Base-by-base conservation (phyloP, 78 protist genomes). In the Planoprotostelium fungivorum region DNA sequence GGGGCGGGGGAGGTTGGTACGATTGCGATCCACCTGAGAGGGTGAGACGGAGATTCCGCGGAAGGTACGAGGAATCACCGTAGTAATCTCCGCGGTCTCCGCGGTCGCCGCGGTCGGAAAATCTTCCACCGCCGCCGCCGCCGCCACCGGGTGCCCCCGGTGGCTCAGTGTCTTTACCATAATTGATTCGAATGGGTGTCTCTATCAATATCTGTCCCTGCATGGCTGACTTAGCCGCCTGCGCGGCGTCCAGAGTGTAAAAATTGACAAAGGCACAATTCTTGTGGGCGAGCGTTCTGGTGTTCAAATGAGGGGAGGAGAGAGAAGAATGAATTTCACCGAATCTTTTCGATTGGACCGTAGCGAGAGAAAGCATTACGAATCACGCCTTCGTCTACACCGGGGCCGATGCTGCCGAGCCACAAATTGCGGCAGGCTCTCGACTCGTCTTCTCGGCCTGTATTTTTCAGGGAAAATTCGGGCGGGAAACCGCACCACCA, bases 221-320 rank as follows among this genome's bases (percentile, higher is more conserved):
- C 36, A 92, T 31, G 38, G 29, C 36, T 39, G 34, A 51, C 85
- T 88, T 88, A 0, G 94, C 94, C 0, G 38, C 84, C 1, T 38
- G 63, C 0, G 94, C 94, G 0, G 87, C 31, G 36, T 92, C 92
- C 29, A 87, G 38, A 28, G 35, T 37, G 37, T 23, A 23, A 38
- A 86, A 92, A 36, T 89, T 92, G 29, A 92, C 94, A 86, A 92
- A 92, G 35, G 94, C 94, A 86, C 94, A 92, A 35, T 84, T 63
- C 28, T 87, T 89, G 39, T 90, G 89, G 36, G 0, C 0, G 31
- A 92, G 38, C n/a, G 90, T 36, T 63, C 94, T 89, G 73, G 5
- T 16, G 5, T 51, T n/a, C n/a, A n/a, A n/a, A n/a, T n/a, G n/a
- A n/a, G n/a, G n/a, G n/a, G n/a, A n/a, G n/a, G n/a, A n/a, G n/a